These are phyloP conservation scores for Erodium moschatum DNA, from an alignment of 441 rosid species.

Conservation along the genomic window DNA sequence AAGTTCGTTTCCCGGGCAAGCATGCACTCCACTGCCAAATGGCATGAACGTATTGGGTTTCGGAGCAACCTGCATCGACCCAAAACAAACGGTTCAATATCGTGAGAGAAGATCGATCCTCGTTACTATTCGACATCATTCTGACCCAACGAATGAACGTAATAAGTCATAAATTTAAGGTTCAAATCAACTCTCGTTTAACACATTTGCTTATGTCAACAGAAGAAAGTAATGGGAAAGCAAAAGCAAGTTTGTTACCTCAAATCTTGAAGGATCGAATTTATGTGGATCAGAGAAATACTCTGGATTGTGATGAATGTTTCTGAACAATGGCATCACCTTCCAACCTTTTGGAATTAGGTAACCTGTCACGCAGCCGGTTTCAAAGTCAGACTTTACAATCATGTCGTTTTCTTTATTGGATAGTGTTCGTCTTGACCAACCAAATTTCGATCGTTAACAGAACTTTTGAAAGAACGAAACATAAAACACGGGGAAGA, in stretches of 20 bases:
- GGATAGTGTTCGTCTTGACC: too few species aligned
- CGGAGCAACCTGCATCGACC: slow-evolving; percentile 34
- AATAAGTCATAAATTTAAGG: too few species aligned
- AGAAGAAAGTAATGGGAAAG: too few species aligned
- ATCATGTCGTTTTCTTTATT: too few species aligned
- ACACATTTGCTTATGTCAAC: too few species aligned
- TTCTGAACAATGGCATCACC: slow-evolving; percentile 72
- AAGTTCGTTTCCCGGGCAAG: slow-evolving; percentile 73
- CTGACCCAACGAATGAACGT: too few species aligned
- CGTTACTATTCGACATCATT: too few species aligned
- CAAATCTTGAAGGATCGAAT: slow-evolving; percentile 64
- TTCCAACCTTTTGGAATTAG: slow-evolving; percentile 79
- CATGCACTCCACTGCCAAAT: slow-evolving; percentile 63
- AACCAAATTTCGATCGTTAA: too few species aligned
- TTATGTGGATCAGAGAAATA: slow-evolving; percentile 56
- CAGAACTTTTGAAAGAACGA: neutral
- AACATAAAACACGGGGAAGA: neutral
- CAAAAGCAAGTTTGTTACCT: slow-evolving; percentile 39
- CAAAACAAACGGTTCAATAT: too few species aligned
- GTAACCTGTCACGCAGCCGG: slow-evolving; percentile 36
- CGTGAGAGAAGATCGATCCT: too few species aligned
- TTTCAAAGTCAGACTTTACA: slow-evolving; percentile 10
- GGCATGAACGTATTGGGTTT: slow-evolving; percentile 64
- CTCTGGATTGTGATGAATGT: slow-evolving; percentile 56
- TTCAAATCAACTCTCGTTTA: too few species aligned